Conservation (phyloP, 306 rosid genomes). For the Pyrus betulifolia region DNA sequence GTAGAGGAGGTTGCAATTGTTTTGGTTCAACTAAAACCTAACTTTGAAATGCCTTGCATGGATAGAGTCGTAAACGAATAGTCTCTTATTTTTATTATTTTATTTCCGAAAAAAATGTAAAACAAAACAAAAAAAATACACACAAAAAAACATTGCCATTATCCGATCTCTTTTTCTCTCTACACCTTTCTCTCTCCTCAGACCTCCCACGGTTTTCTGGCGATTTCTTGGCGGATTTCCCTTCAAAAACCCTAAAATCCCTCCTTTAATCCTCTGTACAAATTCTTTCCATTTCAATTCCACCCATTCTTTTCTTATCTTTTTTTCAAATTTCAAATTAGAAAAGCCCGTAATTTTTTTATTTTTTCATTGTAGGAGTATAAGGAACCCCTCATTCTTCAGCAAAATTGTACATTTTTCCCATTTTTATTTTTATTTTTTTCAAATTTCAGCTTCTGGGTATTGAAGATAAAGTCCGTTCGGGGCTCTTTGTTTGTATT, state of each 20-base stretch:
- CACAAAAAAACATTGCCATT: conserved; percentile 15
- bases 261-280: conserved; percentile 4
- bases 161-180: conserved; percentile 33
- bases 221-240: conserved; percentile 27
- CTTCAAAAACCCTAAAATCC: background rate
- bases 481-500: background rate
- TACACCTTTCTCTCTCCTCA: conserved; percentile 37
- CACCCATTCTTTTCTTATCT: background rate
- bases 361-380: conserved; percentile 13
- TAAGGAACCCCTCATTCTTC: background rate
- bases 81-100: background rate
- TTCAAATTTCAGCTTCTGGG: conserved; percentile 17
- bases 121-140: background rate
- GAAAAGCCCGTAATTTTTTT: conserved; percentile 8
- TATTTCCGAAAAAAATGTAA: background rate
- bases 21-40: background rate
- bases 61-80: conserved; percentile 5
- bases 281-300: conserved; percentile 20
- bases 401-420: background rate
- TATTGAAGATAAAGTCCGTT: conserved; percentile 19
- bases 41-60: conserved; percentile 2
- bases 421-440: conserved; percentile 6
- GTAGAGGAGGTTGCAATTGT: conserved; percentile 5
- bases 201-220: conserved; percentile 41
- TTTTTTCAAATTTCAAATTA: background rate